Conservation (phyloP, 2,329 filamentous ascomycete species). For the Xylariaceae sp. region DNA sequence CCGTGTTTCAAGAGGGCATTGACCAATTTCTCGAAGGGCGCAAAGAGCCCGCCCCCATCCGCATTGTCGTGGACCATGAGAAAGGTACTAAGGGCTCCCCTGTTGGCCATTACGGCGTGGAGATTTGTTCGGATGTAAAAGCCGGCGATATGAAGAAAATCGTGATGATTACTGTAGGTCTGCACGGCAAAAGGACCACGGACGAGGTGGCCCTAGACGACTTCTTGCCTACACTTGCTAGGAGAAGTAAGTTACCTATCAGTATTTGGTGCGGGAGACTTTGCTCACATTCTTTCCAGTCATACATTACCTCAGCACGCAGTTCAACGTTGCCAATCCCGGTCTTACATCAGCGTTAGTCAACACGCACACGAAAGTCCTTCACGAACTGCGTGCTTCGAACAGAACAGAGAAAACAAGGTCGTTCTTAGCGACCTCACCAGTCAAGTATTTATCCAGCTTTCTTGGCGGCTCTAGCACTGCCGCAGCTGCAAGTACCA, state of each 20-base stretch:
- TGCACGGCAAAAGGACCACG: conserved; percentile 66
- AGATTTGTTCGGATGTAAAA: conserved; percentile 64
- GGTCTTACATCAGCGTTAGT: conserved; percentile 65
- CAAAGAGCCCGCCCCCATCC: conserved; percentile 63
- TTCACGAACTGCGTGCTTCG: conserved; percentile 64
- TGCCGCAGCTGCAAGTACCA: conserved; percentile 33
- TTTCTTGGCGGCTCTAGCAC: conserved; percentile 63
- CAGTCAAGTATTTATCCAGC: conserved; percentile 84
- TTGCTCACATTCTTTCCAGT: conserved; percentile 47
- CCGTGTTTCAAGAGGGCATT: conserved; percentile 68
- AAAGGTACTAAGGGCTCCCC: conserved; percentile 63
- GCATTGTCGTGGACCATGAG: conserved; percentile 69
- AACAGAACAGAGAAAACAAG: conserved; percentile 61
- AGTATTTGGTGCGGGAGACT: not conserved
- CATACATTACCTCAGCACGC: conserved; percentile 65
- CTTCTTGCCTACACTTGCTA: conserved; percentile 70
- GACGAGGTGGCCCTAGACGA: conserved; percentile 72
- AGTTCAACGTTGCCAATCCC: conserved; percentile 65
- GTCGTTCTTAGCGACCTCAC: conserved; percentile 74
- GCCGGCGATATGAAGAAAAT: conserved; percentile 49
- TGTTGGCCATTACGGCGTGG: conserved; percentile 64
- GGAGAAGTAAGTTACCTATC: conserved; percentile 55
- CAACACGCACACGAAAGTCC: conserved; percentile 71
- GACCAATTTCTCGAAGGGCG: conserved; percentile 60
- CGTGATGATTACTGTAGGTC: conserved; percentile 52